Evolutionary conservation across 2,329 filamentous ascomycete genomes (phyloP).

Genomic region (Colletotrichum destructivum): DNA sequence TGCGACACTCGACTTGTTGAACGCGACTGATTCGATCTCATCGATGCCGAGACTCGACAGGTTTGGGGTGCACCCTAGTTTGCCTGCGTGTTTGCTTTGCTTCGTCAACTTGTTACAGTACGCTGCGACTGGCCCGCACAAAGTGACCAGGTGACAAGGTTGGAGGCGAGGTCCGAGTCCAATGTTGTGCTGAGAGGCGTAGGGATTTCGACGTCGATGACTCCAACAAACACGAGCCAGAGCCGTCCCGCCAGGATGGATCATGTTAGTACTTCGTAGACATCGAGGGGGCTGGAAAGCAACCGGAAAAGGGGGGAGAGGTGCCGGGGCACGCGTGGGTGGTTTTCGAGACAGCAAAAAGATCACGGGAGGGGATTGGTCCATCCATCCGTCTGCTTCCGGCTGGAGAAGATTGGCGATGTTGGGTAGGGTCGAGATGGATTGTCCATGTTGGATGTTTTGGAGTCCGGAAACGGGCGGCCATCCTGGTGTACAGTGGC

Average conservation of each 20-base stretch:
- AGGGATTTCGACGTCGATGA: slow-evolving; percentile 9
- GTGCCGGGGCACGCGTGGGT: neutral
- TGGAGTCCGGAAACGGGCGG: neutral
- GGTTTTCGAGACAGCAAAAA: neutral
- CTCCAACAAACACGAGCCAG: slow-evolving; percentile 12
- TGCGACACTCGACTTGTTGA: slow-evolving; percentile 23
- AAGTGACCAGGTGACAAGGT: slow-evolving; percentile 38
- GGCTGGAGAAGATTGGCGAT: neutral
- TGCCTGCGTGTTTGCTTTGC: slow-evolving; percentile 33
- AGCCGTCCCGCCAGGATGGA: slow-evolving; percentile 14
- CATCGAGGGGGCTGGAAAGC: neutral
- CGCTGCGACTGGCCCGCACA: slow-evolving; percentile 31
- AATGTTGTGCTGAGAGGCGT: neutral
- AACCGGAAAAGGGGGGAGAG: neutral
- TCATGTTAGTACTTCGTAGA: too few species aligned
- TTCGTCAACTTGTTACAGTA: slow-evolving; percentile 37
- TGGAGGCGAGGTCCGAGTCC: slow-evolving; percentile 36
- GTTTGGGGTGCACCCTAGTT: slow-evolving; percentile 15
- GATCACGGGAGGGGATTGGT: neutral
- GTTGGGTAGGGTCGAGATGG: too few species aligned
- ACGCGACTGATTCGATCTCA: slow-evolving; percentile 1
- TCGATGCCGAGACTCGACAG: slow-evolving; percentile 2
- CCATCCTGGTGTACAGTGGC: too few species aligned
- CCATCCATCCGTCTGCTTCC: neutral
- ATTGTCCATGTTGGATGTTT: too few species aligned